A percentile compares a stretch with the other conserved stretches of the same genome.
Evolutionary conservation across 116 monocot species (phyloP).

Genomic region (Papilionanthe hybrid): DNA sequence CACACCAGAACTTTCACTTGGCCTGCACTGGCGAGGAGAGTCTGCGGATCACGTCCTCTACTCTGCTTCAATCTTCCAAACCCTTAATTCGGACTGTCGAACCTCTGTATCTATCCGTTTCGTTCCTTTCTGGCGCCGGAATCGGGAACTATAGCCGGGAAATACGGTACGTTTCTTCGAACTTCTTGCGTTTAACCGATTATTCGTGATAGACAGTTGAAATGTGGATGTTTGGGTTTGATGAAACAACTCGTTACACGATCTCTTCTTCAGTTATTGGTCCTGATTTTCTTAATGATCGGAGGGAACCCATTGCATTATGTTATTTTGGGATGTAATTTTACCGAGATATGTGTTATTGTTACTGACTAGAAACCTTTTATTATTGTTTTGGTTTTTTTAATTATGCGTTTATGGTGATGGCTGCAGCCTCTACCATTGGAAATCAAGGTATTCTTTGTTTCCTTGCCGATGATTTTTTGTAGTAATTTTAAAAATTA

Average conservation of each 20-base stretch:
- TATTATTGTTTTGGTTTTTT: slow-evolving; percentile 4
- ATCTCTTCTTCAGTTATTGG: not conserved
- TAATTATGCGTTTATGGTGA: not conserved
- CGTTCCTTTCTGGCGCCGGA: not conserved
- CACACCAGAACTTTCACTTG: not conserved
- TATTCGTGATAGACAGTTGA: not conserved
- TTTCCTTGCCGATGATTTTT: not conserved
- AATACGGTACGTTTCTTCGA: slow-evolving; percentile 16
- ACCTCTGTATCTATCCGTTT: not conserved
- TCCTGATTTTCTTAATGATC: not conserved
- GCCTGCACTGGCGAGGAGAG: not conserved
- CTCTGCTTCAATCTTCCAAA: not conserved
- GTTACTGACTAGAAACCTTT: not conserved
- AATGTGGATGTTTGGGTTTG: not conserved
- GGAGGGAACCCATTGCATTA: not conserved
- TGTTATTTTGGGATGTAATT: not conserved
- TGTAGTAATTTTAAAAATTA: not conserved
- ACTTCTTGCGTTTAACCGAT: not conserved
- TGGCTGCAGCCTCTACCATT: slow-evolving; percentile 50
- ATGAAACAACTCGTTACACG: not conserved
- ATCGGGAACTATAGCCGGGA: not conserved
- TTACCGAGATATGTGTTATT: not conserved
- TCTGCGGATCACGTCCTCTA: not conserved
- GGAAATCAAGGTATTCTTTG: slow-evolving; percentile 43
- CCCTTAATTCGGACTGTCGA: not conserved